Evolutionary conservation across 768 basidiomycete genomes (phyloP).

Genomic region (Vararia minispora): DNA sequence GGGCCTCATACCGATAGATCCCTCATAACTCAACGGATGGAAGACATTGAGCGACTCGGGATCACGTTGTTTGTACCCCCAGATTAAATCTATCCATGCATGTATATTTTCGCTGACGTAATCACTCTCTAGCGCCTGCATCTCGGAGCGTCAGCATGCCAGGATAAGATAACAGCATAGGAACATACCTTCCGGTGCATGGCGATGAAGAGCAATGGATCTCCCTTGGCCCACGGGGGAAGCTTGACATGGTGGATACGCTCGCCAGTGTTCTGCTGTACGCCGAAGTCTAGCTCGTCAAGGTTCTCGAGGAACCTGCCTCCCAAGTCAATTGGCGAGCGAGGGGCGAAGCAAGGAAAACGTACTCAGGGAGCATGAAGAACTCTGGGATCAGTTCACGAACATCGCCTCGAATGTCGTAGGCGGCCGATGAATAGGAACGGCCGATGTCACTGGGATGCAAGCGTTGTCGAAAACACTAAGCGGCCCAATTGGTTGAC

Average conservation of each 20-base stretch:
- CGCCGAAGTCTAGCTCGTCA: slow-evolving; percentile 69
- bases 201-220: slow-evolving; percentile 73
- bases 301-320: slow-evolving; percentile 75
- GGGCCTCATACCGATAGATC: slow-evolving; percentile 67
- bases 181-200: slow-evolving; percentile 57
- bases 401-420: slow-evolving; percentile 84
- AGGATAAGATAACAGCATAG: not conserved
- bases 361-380: slow-evolving; percentile 73
- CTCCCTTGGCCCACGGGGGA: slow-evolving; percentile 81
- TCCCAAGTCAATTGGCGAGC: slow-evolving; percentile 1
- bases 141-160: not conserved
- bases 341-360: slow-evolving; percentile 1
- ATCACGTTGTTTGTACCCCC: slow-evolving; percentile 82
- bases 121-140: slow-evolving; percentile 77
- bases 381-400: slow-evolving; percentile 90
- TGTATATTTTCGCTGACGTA: slow-evolving; percentile 77
- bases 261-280: slow-evolving; percentile 61
- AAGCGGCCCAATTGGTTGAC: no score
- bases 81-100: slow-evolving; percentile 90
- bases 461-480: no score
- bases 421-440: slow-evolving; percentile 75
- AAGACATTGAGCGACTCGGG: slow-evolving; percentile 70
- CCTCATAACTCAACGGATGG: slow-evolving; percentile 90
- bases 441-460: slow-evolving; percentile 56
- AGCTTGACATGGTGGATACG: slow-evolving; percentile 80